A percentile compares a stretch with the other conserved stretches of the same genome.
Conservation (phyloP, 2,329 filamentous ascomycete genomes). For the Clathrospora elynae region DNA sequence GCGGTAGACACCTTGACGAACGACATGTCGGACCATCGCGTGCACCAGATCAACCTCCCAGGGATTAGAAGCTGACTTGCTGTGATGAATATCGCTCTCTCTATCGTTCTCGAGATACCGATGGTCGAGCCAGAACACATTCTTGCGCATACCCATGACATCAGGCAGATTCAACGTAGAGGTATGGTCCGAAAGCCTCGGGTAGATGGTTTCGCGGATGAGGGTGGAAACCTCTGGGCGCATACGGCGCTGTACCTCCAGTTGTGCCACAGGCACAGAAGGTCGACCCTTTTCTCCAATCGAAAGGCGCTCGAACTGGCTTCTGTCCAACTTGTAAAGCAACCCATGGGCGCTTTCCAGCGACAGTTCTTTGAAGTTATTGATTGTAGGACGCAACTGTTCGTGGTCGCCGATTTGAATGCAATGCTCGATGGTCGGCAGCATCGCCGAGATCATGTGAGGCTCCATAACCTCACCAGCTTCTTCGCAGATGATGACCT, state of each 20-base stretch:
- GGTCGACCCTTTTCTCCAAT: constrained; percentile 21
- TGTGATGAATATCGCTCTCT: constrained; percentile 13
- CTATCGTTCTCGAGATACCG: constrained; percentile 50
- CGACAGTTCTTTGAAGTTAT: constrained; percentile 58
- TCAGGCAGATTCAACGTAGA: constrained; percentile 49
- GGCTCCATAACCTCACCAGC: constrained; percentile 70
- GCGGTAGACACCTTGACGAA: constrained; percentile 66
- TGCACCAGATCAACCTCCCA: constrained; percentile 68
- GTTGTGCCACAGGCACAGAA: constrained; percentile 30
- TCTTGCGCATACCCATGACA: constrained; percentile 59
- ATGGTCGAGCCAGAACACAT: constrained; percentile 68
- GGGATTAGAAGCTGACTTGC: constrained; percentile 58
- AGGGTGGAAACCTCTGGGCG: constrained; percentile 64
- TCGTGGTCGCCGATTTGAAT: constrained; percentile 68
- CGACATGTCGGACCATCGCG: constrained; percentile 66
- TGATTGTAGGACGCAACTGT: constrained; percentile 65
- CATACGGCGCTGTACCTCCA: constrained; percentile 69
- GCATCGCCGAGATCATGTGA: constrained; percentile 63
- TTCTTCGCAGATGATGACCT: constrained; percentile 70
- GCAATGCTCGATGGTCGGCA: constrained; percentile 64
- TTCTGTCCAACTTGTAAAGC: constrained; percentile 62
- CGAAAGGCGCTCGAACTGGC: constrained; percentile 65
- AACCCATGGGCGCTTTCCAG: constrained; percentile 55
- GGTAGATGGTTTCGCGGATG: constrained; percentile 63
- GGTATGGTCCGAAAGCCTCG: constrained; percentile 58